Percentiles rank a stretch among this genome's conserved stretches.
Conservation (phyloP, 2,329 filamentous ascomycete species). For the Aspergillus versicolor region DNA sequence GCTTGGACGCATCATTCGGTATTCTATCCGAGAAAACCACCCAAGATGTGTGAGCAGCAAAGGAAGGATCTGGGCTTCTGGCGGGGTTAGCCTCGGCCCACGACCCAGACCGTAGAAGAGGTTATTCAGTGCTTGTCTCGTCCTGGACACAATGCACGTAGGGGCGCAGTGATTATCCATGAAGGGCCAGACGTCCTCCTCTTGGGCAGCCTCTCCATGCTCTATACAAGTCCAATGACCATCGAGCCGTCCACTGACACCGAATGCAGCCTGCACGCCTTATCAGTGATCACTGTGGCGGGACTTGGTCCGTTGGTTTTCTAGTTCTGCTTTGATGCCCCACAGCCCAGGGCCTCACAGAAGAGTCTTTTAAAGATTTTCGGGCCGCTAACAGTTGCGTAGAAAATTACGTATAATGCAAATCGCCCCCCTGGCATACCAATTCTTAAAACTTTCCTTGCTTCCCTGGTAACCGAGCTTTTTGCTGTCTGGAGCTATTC, state of each 20-base stretch:
- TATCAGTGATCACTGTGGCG: not conserved
- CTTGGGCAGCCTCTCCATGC: not conserved
- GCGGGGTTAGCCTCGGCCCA: constrained; percentile 7
- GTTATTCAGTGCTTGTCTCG: not conserved
- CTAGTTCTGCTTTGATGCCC: constrained; percentile 2
- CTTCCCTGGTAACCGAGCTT: not conserved
- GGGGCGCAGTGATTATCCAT: not conserved
- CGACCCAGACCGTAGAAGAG: not conserved
- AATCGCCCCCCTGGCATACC: not conserved
- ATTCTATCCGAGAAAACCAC: constrained; percentile 1
- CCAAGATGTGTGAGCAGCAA: not conserved
- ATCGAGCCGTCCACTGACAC: not conserved
- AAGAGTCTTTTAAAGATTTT: constrained; percentile 5
- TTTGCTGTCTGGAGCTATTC: not conserved
- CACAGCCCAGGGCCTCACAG: constrained; percentile 2
- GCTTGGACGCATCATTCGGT: constrained; percentile 2
- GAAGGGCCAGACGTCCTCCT: not conserved
- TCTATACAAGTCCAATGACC: not conserved
- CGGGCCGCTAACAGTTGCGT: not conserved
- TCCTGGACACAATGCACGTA: not conserved
- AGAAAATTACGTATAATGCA: constrained; percentile 5
- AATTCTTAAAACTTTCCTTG: not conserved
- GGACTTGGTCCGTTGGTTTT: not conserved
- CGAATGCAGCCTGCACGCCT: not conserved
- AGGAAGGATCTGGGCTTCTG: not conserved